Conservation (phyloP, 2,329 filamentous ascomycete genomes). For the Claviceps monticola region DNA sequence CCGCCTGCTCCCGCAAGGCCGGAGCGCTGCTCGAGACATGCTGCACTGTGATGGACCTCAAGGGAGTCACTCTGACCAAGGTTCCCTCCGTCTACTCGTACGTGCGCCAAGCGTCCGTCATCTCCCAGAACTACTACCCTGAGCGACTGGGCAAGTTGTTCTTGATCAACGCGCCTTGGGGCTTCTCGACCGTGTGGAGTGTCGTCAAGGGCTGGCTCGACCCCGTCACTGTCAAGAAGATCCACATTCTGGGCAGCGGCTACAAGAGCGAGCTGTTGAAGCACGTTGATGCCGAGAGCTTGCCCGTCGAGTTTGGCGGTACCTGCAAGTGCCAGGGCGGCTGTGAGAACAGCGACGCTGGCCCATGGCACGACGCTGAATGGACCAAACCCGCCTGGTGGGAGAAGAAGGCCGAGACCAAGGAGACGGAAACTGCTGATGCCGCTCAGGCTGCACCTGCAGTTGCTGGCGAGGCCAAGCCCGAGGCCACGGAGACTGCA, state of each 20-base stretch:
- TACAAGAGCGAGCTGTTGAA: conserved; percentile 75
- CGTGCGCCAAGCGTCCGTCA: conserved; percentile 67
- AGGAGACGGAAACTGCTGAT: conserved; percentile 20
- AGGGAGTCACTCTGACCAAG: conserved; percentile 77
- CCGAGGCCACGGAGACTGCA: conserved; percentile 18
- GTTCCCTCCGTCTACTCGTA: conserved; percentile 78
- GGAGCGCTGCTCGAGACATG: conserved; percentile 89
- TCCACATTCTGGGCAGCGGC: conserved; percentile 68
- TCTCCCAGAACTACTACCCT: conserved; percentile 98
- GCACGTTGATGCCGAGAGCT: conserved; percentile 80
- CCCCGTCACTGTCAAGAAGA: conserved; percentile 92
- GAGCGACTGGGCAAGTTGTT: conserved; percentile 93
- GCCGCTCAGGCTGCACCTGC: conserved; percentile 10
- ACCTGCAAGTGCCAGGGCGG: conserved; percentile 68
- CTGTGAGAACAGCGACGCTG: conserved; percentile 75
- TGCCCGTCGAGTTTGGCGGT: conserved; percentile 78
- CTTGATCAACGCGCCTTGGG: conserved; percentile 96
- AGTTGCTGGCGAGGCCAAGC: conserved; percentile 12
- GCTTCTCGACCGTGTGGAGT: conserved; percentile 74
- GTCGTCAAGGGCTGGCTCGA: conserved; percentile 91
- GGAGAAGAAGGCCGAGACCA: conserved; percentile 32
- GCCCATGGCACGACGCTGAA: conserved; percentile 66
- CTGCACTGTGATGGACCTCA: conserved; percentile 97
- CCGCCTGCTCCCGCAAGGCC: conserved; percentile 85
- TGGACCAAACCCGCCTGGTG: conserved; percentile 54